Evolutionary conservation across 805 yeast genomes (phyloP).

Genomic region (Danielozyma ontarioensis): DNA sequence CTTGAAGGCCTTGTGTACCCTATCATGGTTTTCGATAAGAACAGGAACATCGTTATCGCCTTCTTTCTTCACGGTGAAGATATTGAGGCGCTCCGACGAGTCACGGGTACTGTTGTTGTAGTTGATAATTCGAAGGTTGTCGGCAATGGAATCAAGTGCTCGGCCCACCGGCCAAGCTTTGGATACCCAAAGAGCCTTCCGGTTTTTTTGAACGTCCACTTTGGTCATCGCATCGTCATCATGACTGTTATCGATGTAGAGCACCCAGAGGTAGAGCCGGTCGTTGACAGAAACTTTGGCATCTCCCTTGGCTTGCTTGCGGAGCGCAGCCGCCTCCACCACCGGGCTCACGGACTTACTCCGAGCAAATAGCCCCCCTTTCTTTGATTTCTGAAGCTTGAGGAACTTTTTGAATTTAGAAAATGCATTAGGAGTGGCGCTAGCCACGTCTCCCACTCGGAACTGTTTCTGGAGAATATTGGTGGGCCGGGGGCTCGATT

Average conservation of each 20-base stretch:
- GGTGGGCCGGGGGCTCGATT: slow-evolving; percentile 15
- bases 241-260: slow-evolving; percentile 29
- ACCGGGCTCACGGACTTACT: slow-evolving; percentile 8
- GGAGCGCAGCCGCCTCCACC: slow-evolving; percentile 35
- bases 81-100: slow-evolving; percentile 36
- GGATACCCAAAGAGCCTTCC: slow-evolving; percentile 42
- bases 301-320: slow-evolving; percentile 50
- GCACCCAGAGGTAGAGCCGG: slow-evolving; percentile 46
- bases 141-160: slow-evolving; percentile 50
- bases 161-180: slow-evolving; percentile 58
- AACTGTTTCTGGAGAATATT: slow-evolving; percentile 19
- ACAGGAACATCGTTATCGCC: slow-evolving; percentile 20
- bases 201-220: slow-evolving; percentile 21
- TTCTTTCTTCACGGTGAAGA: slow-evolving; percentile 33
- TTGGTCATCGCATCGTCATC: slow-evolving; percentile 19
- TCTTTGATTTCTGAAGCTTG: slow-evolving; percentile 15
- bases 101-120: slow-evolving; percentile 43
- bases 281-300: slow-evolving; percentile 36
- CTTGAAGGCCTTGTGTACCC: slow-evolving; percentile 36
- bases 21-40: slow-evolving; percentile 23
- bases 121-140: slow-evolving; percentile 42
- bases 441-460: slow-evolving; percentile 24
- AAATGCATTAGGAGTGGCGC: slow-evolving; percentile 17
- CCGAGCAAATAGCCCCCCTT: slow-evolving; percentile 3
- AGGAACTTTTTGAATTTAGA: slow-evolving; percentile 23